A percentile compares a stretch with the other conserved stretches of the same genome.
Conservation (phyloP, 495 filamentous ascomycete genomes). For the Xylaria grammica region DNA sequence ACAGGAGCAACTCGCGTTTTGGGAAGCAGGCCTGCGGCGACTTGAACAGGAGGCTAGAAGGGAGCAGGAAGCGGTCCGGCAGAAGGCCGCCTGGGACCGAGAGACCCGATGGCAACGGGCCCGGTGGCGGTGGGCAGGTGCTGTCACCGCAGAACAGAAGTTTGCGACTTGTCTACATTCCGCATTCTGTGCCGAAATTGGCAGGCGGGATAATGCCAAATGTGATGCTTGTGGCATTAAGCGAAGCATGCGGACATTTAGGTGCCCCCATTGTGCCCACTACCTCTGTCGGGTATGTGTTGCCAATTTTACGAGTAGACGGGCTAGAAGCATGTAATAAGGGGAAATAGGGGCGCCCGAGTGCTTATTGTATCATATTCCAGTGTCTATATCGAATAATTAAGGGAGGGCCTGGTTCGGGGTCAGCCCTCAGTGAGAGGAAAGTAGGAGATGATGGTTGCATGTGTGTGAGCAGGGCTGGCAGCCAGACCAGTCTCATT, state of each 20-base stretch:
- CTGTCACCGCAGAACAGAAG: background rate
- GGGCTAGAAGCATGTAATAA: background rate
- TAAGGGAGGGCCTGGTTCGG: no score
- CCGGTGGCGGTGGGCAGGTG: background rate
- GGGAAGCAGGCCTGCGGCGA: background rate
- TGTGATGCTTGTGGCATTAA: conserved; percentile 4
- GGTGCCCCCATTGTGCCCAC: background rate
- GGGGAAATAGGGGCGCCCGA: background rate
- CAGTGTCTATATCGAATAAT: no score
- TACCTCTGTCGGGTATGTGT: conserved; percentile 9
- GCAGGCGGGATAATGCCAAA: background rate
- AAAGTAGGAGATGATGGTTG: no score
- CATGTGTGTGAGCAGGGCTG: no score
- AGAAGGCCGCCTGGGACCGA: background rate
- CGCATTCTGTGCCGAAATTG: background rate
- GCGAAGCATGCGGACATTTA: background rate
- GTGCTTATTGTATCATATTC: background rate
- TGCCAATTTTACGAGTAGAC: background rate
- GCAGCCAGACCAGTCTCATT: no score
- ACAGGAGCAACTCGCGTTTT: background rate
- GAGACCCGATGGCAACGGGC: background rate
- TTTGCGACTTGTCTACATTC: background rate
- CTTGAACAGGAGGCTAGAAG: background rate
- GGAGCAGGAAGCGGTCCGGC: background rate
- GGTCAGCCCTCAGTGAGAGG: no score